These are phyloP conservation scores for Ophiostoma piceae DNA, from an alignment of 2,329 filamentous ascomycete species.

Conservation along the genomic window DNA sequence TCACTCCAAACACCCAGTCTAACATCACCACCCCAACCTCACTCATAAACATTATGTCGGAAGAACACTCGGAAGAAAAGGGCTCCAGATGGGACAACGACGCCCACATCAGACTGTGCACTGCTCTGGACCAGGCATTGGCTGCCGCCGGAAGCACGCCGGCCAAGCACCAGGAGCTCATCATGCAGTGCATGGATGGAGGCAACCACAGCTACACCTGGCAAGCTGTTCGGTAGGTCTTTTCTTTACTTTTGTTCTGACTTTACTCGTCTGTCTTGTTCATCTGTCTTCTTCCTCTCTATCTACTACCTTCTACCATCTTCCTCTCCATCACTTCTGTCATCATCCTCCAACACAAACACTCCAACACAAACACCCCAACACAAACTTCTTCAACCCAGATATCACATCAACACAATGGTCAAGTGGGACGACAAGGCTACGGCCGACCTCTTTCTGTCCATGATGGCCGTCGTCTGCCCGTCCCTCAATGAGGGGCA, in stretches of 20 bases:
- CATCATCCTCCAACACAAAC: neutral
- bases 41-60: neutral
- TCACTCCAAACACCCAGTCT: neutral
- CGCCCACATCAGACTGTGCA: neutral
- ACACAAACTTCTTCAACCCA: neutral
- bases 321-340: neutral
- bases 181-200: neutral
- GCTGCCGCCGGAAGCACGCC: neutral
- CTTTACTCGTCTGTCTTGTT: neutral
- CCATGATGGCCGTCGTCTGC: constrained; percentile 27
- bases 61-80: neutral
- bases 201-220: neutral
- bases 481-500: constrained; percentile 28
- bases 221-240: neutral
- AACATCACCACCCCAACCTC: neutral
- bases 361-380: neutral
- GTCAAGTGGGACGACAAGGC: constrained; percentile 32
- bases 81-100: neutral
- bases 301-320: neutral
- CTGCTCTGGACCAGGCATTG: neutral
- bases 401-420: neutral
- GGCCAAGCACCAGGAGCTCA: neutral
- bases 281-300: neutral
- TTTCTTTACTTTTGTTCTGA: neutral
- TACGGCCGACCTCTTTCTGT: constrained; percentile 31